phyloP scores from a whole-genome alignment of 164 flowering plant species.

The Piper betle region DNA sequence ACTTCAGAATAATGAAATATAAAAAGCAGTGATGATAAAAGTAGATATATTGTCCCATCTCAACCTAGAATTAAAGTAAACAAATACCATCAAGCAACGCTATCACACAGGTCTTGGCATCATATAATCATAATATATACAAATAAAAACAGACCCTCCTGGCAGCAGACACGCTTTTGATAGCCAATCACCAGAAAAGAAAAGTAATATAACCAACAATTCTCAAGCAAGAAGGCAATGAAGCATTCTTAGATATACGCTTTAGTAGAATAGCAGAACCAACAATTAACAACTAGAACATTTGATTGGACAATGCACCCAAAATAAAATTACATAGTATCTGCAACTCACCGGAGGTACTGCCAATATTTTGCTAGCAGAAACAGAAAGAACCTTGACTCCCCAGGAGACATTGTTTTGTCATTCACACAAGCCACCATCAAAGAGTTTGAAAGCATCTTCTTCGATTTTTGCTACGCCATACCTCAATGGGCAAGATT shows the following conservation, averaged over 20 bases:
- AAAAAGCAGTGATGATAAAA: too few species aligned
- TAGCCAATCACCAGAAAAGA: background rate
- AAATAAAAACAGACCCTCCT: too few species aligned
- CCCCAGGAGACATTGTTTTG: conserved; percentile 40
- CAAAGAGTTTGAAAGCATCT: conserved; percentile 69
- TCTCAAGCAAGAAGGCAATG: background rate
- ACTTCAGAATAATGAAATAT: background rate
- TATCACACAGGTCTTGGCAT: too few species aligned
- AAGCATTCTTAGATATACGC: background rate
- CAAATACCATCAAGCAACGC: too few species aligned
- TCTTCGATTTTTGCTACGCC: conserved; percentile 75
- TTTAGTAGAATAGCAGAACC: background rate
- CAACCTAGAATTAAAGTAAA: too few species aligned
- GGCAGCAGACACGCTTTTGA: too few species aligned
- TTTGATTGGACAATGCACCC: background rate
- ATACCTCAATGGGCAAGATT: conserved; percentile 81
- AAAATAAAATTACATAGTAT: too few species aligned
- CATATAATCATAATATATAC: too few species aligned
- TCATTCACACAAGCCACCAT: conserved; percentile 70
- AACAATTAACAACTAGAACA: conserved; percentile 1
- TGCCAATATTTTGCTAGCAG: conserved; percentile 73
- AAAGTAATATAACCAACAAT: background rate
- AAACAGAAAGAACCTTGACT: conserved; percentile 68
- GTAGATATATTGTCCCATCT: too few species aligned
- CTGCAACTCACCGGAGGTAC: conserved; percentile 55